These are phyloP conservation scores for Rusavskia elegans DNA, from an alignment of 495 filamentous ascomycete species.

Conservation along the genomic window DNA sequence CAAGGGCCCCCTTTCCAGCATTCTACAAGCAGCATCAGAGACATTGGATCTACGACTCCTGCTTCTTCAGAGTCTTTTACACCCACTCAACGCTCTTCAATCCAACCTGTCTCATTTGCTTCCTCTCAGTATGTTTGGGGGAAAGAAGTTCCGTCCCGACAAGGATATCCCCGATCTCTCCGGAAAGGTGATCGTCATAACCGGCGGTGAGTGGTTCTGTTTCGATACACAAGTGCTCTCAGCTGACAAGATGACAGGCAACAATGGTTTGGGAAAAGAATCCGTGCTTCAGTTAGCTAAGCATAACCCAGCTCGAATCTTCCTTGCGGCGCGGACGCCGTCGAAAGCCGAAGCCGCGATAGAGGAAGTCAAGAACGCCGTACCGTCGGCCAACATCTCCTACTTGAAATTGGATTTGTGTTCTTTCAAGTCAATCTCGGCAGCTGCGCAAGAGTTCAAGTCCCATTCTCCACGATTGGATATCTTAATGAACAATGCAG, in stretches of 20 bases:
- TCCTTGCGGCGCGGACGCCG: slow-evolving; percentile 42
- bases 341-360: slow-evolving; percentile 37
- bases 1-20: no score
- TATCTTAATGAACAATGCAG: slow-evolving; percentile 54
- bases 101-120: no score
- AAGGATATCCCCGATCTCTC: slow-evolving; percentile 39
- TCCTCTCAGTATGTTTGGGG: slow-evolving; percentile 1
- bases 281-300: slow-evolving; percentile 43
- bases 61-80: no score
- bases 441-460: slow-evolving; percentile 30
- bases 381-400: slow-evolving; percentile 30
- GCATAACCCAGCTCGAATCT: slow-evolving; percentile 45
- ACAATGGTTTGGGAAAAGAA: slow-evolving; percentile 49
- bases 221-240: neutral
- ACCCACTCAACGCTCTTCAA: no score
- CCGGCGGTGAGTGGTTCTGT: slow-evolving; percentile 31
- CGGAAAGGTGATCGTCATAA: slow-evolving; percentile 45
- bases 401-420: slow-evolving; percentile 35
- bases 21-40: no score
- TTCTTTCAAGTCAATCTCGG: slow-evolving; percentile 34
- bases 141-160: slow-evolving; percentile 30
- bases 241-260: slow-evolving; percentile 27
- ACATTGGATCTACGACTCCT: no score
- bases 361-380: slow-evolving; percentile 25
- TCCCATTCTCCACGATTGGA: slow-evolving; percentile 36